Conservation (phyloP, 257 asterid species). For the Ilex aquifolium region DNA sequence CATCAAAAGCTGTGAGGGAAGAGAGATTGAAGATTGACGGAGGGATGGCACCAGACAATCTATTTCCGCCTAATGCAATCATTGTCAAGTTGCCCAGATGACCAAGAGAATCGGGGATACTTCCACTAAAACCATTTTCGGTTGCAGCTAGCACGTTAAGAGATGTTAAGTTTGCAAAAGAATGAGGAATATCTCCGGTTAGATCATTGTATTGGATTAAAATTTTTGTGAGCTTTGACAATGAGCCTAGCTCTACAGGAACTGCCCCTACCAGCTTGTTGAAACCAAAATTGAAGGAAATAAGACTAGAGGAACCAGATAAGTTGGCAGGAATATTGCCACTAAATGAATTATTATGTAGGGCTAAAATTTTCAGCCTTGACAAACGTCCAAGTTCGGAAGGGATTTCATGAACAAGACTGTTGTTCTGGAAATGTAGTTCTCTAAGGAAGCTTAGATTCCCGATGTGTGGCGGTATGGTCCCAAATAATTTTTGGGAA, state of each 20-base stretch:
- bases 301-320: conserved; percentile 2
- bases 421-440: conserved; percentile 6
- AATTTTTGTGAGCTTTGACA: background rate
- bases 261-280: background rate
- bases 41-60: background rate
- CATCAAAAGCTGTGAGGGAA: too few species aligned
- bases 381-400: conserved; percentile 7
- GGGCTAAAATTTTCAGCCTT: conserved; percentile 2
- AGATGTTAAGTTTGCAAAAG: background rate
- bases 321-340: conserved; percentile 10
- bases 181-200: background rate
- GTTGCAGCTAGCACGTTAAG: background rate
- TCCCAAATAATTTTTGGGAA: conserved; percentile 7
- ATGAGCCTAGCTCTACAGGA: background rate
- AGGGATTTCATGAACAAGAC: conserved; percentile 5
- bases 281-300: conserved; percentile 6
- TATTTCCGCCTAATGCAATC: too few species aligned
- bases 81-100: background rate
- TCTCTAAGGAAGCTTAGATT: conserved; percentile 11
- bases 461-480: conserved; percentile 13
- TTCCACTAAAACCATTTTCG: background rate
- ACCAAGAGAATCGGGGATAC: background rate
- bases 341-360: conserved; percentile 4
- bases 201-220: background rate
- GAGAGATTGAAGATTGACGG: too few species aligned